These are phyloP conservation scores for Fusarium sp. DNA, from an alignment of 2,329 filamentous ascomycete species.

Conservation along the genomic window DNA sequence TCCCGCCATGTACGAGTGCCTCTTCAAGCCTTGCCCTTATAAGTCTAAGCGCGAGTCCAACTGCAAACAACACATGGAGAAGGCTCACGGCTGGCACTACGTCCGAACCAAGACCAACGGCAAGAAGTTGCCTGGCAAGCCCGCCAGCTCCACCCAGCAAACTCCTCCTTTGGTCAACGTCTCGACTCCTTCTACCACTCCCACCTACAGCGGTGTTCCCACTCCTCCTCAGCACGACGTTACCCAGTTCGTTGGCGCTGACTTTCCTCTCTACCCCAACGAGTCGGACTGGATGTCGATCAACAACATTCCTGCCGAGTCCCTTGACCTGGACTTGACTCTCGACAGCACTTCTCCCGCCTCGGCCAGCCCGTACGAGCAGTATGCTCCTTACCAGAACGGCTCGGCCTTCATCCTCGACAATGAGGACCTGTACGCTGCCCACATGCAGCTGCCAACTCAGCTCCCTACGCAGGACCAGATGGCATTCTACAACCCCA, in stretches of 20 bases:
- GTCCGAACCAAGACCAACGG: conserved; percentile 93
- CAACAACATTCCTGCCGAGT: conserved; percentile 47
- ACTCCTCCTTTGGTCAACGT: conserved; percentile 72
- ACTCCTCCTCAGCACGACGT: conserved; percentile 68
- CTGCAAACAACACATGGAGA: conserved; percentile 99
- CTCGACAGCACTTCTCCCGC: conserved; percentile 55
- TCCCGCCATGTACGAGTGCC: conserved; percentile 85
- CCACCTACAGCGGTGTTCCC: conserved; percentile 60
- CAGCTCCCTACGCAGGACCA: conserved; percentile 54
- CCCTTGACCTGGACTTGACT: conserved; percentile 55
- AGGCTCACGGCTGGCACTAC: conserved; percentile 92
- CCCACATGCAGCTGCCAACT: conserved; percentile 66
- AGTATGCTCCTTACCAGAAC: conserved; percentile 72
- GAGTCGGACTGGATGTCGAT: conserved; percentile 59
- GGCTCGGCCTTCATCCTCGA: conserved; percentile 70
- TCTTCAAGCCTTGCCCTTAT: conserved; percentile 87
- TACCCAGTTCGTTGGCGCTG: conserved; percentile 48
- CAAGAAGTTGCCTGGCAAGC: conserved; percentile 65
- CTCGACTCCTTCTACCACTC: conserved; percentile 71
- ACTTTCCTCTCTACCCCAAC: conserved; percentile 63
- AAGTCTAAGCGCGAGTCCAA: conserved; percentile 96
- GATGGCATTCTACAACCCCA: conserved; percentile 50
- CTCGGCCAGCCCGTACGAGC: conserved; percentile 55
- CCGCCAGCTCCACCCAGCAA: conserved; percentile 60
- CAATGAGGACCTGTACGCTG: conserved; percentile 72